These are phyloP conservation scores for Medicago ruthenica DNA, from an alignment of 306 rosid species.

Conservation along the genomic window DNA sequence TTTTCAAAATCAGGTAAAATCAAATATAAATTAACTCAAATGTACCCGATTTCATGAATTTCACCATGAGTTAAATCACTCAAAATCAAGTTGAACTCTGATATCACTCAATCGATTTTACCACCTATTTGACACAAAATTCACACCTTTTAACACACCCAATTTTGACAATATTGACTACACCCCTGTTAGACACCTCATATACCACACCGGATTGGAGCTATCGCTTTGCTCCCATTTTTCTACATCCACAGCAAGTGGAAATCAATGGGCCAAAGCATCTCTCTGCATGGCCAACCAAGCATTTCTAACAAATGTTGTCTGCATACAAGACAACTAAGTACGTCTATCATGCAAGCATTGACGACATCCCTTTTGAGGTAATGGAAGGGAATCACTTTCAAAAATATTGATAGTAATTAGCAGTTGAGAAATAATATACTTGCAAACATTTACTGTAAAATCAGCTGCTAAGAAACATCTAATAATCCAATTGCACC, in stretches of 20 bases:
- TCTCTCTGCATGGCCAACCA: background rate
- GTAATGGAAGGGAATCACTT: background rate
- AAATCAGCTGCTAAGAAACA: background rate
- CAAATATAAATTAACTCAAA: too few relatives aligned
- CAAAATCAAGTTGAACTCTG: too few relatives aligned
- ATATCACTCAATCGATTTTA: too few relatives aligned
- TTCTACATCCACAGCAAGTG: background rate
- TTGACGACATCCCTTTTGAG: background rate
- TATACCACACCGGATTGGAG: too few relatives aligned
- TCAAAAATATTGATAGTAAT: background rate
- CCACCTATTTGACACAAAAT: too few relatives aligned
- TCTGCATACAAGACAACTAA: background rate
- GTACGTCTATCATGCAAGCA: background rate
- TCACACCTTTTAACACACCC: too few relatives aligned
- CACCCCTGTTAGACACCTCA: too few relatives aligned
- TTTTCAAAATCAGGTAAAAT: too few relatives aligned
- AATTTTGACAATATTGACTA: too few relatives aligned
- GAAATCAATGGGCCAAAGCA: background rate
- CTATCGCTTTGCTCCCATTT: background rate
- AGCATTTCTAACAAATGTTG: background rate
- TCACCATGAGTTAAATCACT: too few relatives aligned
- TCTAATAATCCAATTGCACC: background rate
- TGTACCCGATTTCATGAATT: too few relatives aligned
- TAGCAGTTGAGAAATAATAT: background rate
- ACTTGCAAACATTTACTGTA: background rate